Evolutionary conservation across 139 green algal genomes (phyloP).

Genomic region (Asterochloris erici): DNA sequence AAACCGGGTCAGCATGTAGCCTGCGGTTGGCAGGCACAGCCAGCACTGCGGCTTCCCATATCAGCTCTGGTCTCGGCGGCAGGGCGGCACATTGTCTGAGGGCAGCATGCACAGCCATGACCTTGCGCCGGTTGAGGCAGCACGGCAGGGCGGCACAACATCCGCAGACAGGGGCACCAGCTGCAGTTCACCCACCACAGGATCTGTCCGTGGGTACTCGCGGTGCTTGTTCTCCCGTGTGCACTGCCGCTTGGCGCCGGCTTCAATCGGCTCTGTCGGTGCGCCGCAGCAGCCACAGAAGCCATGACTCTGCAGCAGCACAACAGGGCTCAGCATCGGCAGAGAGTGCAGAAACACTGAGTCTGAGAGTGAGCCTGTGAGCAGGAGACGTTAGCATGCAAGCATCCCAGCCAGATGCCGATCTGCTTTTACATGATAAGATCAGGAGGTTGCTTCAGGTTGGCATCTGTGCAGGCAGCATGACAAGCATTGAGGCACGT

Average conservation of each 20-base stretch:
- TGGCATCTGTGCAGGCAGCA: neutral
- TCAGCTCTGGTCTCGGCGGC: neutral
- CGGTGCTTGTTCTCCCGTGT: conserved; percentile 42
- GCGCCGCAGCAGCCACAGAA: conserved; percentile 68
- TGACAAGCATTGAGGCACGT: neutral
- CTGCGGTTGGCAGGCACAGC: too few relatives aligned
- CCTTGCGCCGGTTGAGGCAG: neutral
- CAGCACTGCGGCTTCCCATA: neutral
- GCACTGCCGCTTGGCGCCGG: conserved; percentile 62
- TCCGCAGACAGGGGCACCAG: neutral
- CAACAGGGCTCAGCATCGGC: neutral
- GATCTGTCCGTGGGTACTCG: conserved; percentile 74
- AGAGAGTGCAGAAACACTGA: conserved; percentile 1
- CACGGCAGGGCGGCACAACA: neutral
- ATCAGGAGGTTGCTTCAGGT: neutral
- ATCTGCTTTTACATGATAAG: neutral
- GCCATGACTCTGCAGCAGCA: conserved; percentile 37
- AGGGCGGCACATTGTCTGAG: neutral
- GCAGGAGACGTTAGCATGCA: neutral
- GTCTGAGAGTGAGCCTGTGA: neutral
- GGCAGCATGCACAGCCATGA: neutral
- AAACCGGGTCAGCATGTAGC: too few relatives aligned
- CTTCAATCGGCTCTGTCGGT: conserved; percentile 44
- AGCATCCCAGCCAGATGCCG: neutral
- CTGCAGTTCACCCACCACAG: conserved; percentile 50